Percentiles rank a stretch among this genome's conserved stretches.
phyloP scores from a whole-genome alignment of 2,329 filamentous ascomycete genomes.

The Aotearoamyces nothofagi region DNA sequence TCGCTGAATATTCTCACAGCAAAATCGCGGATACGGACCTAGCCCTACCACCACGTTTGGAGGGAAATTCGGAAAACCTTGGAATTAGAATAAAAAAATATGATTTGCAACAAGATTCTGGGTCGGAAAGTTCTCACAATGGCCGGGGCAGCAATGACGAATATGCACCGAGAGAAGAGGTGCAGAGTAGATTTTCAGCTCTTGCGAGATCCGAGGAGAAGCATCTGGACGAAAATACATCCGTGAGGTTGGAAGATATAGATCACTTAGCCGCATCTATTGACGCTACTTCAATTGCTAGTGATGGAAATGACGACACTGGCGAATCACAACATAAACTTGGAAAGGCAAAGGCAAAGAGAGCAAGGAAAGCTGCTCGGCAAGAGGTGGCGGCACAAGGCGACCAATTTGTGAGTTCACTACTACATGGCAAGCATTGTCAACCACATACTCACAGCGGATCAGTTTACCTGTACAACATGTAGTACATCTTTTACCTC shows the following conservation, averaged over 20 bases:
- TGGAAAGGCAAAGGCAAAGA: slow-evolving; percentile 37
- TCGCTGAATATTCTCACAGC: background rate
- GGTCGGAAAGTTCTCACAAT: background rate
- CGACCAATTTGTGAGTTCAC: too few relatives aligned
- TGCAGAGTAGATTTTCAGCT: background rate
- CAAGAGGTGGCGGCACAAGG: slow-evolving; percentile 9
- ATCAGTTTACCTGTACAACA: slow-evolving; percentile 33
- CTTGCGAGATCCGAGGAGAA: too few relatives aligned
- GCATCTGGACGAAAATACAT: too few relatives aligned
- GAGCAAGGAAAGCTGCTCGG: slow-evolving; percentile 31
- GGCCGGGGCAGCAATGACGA: background rate
- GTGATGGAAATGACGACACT: slow-evolving; percentile 2
- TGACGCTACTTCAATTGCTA: too few relatives aligned
- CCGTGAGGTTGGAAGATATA: too few relatives aligned
- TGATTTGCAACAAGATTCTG: background rate
- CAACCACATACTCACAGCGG: too few relatives aligned
- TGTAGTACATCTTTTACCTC: slow-evolving; percentile 43
- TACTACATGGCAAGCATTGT: too few relatives aligned
- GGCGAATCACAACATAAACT: slow-evolving; percentile 18
- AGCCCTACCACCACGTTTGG: background rate
- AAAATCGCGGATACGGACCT: too few relatives aligned
- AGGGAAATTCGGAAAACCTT: background rate
- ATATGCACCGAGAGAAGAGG: background rate
- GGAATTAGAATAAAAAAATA: too few relatives aligned
- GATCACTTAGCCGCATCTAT: too few relatives aligned